phyloP scores from a whole-genome alignment of 1,139 yeast genomes.

The Ashbya aceris region DNA sequence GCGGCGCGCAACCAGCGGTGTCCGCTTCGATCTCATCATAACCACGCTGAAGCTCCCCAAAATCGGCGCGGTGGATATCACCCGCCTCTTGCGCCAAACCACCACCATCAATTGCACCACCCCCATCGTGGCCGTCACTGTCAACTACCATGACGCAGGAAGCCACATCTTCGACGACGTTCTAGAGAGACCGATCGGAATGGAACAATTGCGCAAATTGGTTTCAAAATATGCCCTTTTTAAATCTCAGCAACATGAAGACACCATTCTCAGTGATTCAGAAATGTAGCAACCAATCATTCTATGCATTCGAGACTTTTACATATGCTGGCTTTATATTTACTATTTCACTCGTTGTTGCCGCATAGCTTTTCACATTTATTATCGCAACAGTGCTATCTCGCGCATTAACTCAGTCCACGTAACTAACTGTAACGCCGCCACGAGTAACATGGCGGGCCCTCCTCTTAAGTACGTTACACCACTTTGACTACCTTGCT shows the following conservation, averaged over 20 bases:
- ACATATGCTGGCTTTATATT: too few species aligned
- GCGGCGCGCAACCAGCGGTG: constrained; percentile 73
- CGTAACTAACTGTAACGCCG: too few species aligned
- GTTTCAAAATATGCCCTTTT: constrained; percentile 26
- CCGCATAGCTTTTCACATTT: too few species aligned
- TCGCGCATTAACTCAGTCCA: too few species aligned
- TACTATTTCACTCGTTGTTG: too few species aligned
- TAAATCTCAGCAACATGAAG: constrained; percentile 25
- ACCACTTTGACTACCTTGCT: too few species aligned
- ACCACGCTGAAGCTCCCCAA: constrained; percentile 65
- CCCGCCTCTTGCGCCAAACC: constrained; percentile 67
- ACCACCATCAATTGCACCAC: constrained; percentile 66
- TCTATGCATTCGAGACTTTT: too few species aligned
- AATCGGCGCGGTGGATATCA: constrained; percentile 63
- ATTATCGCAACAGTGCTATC: too few species aligned
- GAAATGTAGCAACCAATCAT: constrained; percentile 10
- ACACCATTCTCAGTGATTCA: constrained; percentile 26
- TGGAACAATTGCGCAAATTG: constrained; percentile 33
- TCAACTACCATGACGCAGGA: constrained; percentile 61
- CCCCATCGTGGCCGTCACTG: constrained; percentile 71
- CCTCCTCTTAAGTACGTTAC: too few species aligned
- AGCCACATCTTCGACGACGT: constrained; percentile 57
- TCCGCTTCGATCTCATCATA: constrained; percentile 74
- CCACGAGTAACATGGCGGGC: too few species aligned
- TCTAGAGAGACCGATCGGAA: constrained; percentile 65